Base-by-base conservation (phyloP, 306 rosid species). In the Myrica gale region DNA sequence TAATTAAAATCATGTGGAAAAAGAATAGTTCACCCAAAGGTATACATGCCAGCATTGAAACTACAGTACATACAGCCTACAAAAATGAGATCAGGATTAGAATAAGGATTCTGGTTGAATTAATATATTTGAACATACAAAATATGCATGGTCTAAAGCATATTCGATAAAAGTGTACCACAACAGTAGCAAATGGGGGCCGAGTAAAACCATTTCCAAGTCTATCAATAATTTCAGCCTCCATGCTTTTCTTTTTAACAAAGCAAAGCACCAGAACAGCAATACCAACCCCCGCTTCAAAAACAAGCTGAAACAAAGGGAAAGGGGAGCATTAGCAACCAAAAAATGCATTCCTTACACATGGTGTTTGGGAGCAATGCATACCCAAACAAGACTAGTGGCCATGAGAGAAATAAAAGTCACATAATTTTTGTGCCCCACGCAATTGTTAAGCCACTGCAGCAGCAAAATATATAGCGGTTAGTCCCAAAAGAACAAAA, bases 391-490 rank as follows among this genome's bases (percentile, higher is more conserved):
- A 69, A 92, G 96, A 88, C 97, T 92, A 52, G 75, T 87, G 82
- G 93, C 96, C 98, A 94, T 94, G 74, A 94, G 96, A 85, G 95
- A 74, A 75, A 94, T 92, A 84, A 94, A 94, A 74, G 95, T 90
- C 37, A 75, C 79, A 76, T 94, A 94, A 84, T 94, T 94, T 83
- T 92, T 94, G 81, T 80, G 90, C 80, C 98, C 98, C 80, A 94
- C 98, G 42, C 98, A 94, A 75, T 94, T 94, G 85, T 94, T 94
- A 79, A 94, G 98, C 98, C 97, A 94, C 98, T 94, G 96, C 92
- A 87, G 75, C 84, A 83, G 85, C 46, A 55, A 58, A 78, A 82
- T 43, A 76, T 53, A 88, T 61, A 76, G 73, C 79, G 9, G 77
- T 78, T 76, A 84, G 47, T 69, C 73, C 68, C 78, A 73, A 56